A percentile compares a stretch with the other conserved stretches of the same genome.
phyloP scores from a whole-genome alignment of 169 alveolate species.

The Cryptosporidium ryanae region DNA sequence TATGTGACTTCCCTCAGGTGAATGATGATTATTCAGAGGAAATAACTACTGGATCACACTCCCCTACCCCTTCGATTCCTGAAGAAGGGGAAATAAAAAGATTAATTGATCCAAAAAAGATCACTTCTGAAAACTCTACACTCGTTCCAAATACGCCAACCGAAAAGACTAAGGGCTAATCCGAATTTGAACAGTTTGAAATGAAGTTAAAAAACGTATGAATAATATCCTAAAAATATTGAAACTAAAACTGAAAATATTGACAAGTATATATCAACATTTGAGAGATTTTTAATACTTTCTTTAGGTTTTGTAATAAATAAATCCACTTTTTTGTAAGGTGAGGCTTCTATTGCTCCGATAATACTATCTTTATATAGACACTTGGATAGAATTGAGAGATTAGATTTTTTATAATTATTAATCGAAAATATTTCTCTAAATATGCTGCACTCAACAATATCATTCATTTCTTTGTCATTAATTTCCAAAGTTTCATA shows the following conservation, averaged over 20 bases:
- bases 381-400: constrained; percentile 7
- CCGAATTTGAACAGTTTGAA: neutral
- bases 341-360: constrained; percentile 1
- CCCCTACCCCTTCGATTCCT: constrained; percentile 55
- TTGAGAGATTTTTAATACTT: no score
- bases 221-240: neutral
- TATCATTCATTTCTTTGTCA: neutral
- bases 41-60: constrained; percentile 7
- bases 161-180: constrained; percentile 21
- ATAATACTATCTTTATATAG: neutral
- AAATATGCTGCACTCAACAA: neutral
- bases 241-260: no score
- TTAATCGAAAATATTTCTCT: neutral
- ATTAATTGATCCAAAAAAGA: neutral
- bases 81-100: constrained; percentile 60
- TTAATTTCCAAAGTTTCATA: no score
- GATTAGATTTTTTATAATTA: neutral
- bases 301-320: no score
- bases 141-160: constrained; percentile 53
- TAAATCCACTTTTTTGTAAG: neutral
- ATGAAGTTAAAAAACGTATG: neutral
- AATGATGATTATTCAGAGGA: neutral
- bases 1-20: no score
- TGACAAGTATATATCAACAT: no score
- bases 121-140: constrained; percentile 42